A percentile compares a stretch with the other conserved stretches of the same genome.
These are phyloP conservation scores for Pueraria montana DNA, from an alignment of 306 rosid genomes.

Conservation along the genomic window DNA sequence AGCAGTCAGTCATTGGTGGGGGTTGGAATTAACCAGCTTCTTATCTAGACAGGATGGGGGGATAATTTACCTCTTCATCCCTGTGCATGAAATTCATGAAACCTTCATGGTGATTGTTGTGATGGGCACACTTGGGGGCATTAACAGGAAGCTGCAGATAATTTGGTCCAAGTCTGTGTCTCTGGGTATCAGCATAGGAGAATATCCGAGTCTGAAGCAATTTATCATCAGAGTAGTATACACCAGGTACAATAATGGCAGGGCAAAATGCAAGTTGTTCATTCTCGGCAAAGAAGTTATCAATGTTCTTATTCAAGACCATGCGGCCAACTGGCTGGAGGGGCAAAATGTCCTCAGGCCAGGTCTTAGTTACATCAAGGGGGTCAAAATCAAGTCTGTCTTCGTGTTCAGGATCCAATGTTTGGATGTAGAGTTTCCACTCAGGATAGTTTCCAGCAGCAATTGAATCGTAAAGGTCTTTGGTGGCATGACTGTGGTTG, in stretches of 20 bases:
- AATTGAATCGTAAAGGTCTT: constrained; percentile 86
- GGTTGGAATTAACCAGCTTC: background rate
- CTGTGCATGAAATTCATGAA: constrained; percentile 92
- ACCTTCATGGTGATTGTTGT: constrained; percentile 90
- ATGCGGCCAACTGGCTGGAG: constrained; percentile 91
- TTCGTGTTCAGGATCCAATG: constrained; percentile 81
- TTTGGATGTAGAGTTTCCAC: constrained; percentile 90
- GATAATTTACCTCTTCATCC: constrained; percentile 74
- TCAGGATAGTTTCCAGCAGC: constrained; percentile 90
- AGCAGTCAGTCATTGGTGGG: background rate
- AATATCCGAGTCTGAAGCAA: constrained; percentile 80
- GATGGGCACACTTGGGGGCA: constrained; percentile 85
- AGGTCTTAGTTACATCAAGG: constrained; percentile 84
- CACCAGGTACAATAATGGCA: constrained; percentile 77
- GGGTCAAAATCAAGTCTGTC: constrained; percentile 84
- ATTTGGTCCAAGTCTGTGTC: constrained; percentile 95
- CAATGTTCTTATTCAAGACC: constrained; percentile 87
- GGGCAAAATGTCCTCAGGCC: constrained; percentile 92
- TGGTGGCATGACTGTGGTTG: constrained; percentile 90
- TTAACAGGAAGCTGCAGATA: constrained; percentile 86
- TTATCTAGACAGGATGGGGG: background rate
- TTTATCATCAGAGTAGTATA: constrained; percentile 82
- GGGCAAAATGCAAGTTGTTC: constrained; percentile 91
- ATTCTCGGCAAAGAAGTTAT: constrained; percentile 89
- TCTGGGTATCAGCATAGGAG: constrained; percentile 82